These are phyloP conservation scores for Ceratocystis diversiconidia DNA, from an alignment of 2,329 filamentous ascomycete species.

Conservation along the genomic window DNA sequence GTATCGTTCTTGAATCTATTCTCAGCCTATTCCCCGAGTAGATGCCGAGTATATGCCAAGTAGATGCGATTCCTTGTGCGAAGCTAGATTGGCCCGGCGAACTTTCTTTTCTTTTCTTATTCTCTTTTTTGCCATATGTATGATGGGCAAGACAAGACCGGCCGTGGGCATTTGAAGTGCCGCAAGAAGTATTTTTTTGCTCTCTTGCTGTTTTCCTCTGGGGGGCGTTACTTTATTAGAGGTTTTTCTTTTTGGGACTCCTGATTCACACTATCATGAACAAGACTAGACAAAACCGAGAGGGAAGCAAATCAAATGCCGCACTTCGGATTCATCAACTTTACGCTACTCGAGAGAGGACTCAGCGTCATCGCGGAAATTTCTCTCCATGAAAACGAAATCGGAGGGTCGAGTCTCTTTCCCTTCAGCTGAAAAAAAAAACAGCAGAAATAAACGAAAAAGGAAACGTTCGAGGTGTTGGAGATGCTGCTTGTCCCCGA, in stretches of 20 bases:
- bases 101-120: no score
- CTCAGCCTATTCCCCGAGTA: not conserved
- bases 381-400: not conserved
- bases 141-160: no score
- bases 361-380: not conserved
- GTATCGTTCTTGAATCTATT: not conserved
- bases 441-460: not conserved
- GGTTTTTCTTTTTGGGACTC: not conserved
- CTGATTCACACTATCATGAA: not conserved
- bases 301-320: not conserved
- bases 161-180: no score
- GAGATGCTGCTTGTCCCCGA: not conserved
- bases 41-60: no score
- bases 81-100: no score
- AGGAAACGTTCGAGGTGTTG: not conserved
- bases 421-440: not conserved
- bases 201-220: not conserved
- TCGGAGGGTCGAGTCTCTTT: not conserved
- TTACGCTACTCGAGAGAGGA: not conserved
- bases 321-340: not conserved
- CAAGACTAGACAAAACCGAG: not conserved
- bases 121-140: no score
- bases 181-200: not conserved
- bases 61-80: no score
- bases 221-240: no score